These are phyloP conservation scores for Botryosphaeria dothidea DNA, from an alignment of 2,329 filamentous ascomycete species.

Conservation along the genomic window DNA sequence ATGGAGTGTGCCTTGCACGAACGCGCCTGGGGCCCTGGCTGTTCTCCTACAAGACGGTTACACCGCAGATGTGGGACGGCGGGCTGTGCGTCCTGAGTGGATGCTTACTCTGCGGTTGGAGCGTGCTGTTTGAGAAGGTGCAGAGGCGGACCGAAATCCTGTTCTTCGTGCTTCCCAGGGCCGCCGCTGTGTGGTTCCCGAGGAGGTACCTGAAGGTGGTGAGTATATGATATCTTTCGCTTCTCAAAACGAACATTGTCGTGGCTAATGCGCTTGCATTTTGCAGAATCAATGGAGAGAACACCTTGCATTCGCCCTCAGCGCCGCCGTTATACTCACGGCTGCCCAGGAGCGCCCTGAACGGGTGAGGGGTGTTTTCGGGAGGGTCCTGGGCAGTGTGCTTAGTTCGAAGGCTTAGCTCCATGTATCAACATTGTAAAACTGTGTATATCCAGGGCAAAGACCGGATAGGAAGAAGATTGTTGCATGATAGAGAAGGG, in stretches of 20 bases:
- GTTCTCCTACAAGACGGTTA: constrained; percentile 56
- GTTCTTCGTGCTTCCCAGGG: constrained; percentile 78
- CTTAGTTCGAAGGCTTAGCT: not conserved
- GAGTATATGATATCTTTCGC: constrained; percentile 19
- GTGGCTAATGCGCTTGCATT: not conserved
- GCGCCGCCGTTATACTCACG: constrained; percentile 33
- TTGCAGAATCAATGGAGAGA: constrained; percentile 31
- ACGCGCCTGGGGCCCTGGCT: constrained; percentile 72
- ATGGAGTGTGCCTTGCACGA: constrained; percentile 76
- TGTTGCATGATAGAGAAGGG: no score
- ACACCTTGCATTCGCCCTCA: constrained; percentile 32
- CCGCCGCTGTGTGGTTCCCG: constrained; percentile 72
- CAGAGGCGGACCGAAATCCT: constrained; percentile 71
- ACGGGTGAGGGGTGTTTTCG: constrained; percentile 33
- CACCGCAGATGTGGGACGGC: constrained; percentile 58
- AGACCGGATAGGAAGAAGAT: not conserved
- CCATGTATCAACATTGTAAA: not conserved
- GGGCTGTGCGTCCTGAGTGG: constrained; percentile 71
- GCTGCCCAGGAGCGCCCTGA: constrained; percentile 30
- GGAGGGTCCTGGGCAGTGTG: constrained; percentile 27
- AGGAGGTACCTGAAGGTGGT: constrained; percentile 57
- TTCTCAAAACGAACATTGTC: not conserved
- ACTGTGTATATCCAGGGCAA: not conserved
- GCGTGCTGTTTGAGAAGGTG: constrained; percentile 70
- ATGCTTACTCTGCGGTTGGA: constrained; percentile 78